Evolutionary conservation across 2,329 filamentous ascomycete species (phyloP), one percentile per base, ranked within the genome.

Genomic region (Aspergillus pseudoviridinutans): DNA sequence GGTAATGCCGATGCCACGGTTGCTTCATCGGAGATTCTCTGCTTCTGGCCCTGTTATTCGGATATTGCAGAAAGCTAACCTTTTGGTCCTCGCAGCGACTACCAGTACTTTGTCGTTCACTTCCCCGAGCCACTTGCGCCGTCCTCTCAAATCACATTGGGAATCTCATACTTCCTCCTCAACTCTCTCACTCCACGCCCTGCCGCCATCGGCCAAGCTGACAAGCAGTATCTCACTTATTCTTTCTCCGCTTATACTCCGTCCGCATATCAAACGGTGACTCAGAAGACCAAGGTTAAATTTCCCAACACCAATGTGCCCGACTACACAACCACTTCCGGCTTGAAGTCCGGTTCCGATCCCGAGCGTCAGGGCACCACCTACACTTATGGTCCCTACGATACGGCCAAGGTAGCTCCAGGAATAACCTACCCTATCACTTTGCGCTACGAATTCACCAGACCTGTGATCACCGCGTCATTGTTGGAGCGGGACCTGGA

Each of bases 281-380:
- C 96, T 79, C 94, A 99, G 75, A 97, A 97, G 85, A 97, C 94
- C 42, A 96, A 97, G 77, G 78, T 99, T 77, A 97, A 97, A 80
- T 87, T 96, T 66, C 84, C 90, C 50, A 88, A 85, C 55, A 79
- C 83, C 62, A 87, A 90, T 66, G 83, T 96, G 28, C 89, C 92
- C 57, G 91, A 97, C 71, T 96, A 91, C 76, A 96, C 91, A 54
- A 87, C 84, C 62, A 82, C 95, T 20, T 81, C 83, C 22, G 76
- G 79, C 10, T 74, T 82, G 50, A 86, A 84, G 64, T 78, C 83
- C 47, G 86, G 84, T 61, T 80, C 84, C 54, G 85, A 89, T 65
- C 92, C 93, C 1, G 83, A 90, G 73, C 92, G 91, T 79, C 87
- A 92, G 76, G 94, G 94, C 61, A 82, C 87, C 22, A 92, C 89